Percentiles rank a stretch among this genome's conserved stretches.
Evolutionary conservation across 2,329 filamentous ascomycete genomes (phyloP).

Genomic region (Aspergillus terreus): DNA sequence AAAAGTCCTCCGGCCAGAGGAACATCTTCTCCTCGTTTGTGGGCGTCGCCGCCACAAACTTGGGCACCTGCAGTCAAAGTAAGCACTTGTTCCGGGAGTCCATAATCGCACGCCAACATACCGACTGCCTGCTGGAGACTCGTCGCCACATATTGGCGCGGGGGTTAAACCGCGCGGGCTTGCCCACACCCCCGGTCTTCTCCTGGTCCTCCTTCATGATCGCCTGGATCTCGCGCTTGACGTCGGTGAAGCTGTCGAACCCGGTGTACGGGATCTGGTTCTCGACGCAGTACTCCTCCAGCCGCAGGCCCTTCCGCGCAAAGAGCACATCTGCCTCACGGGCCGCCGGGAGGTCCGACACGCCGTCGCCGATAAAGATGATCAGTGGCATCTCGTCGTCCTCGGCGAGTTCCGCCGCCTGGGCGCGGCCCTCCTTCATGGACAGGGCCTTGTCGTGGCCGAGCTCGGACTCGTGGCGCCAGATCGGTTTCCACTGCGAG

Average conservation of each 20-base stretch:
- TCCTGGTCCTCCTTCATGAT: constrained; percentile 59
- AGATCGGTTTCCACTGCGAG: constrained; percentile 61
- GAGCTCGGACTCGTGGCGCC: constrained; percentile 62
- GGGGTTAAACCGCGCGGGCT: constrained; percentile 62
- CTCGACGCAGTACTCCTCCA: constrained; percentile 65
- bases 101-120: constrained; percentile 27
- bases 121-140: constrained; percentile 55
- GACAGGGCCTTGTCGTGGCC: constrained; percentile 66
- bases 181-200: constrained; percentile 58
- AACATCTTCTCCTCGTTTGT: constrained; percentile 59
- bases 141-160: constrained; percentile 66
- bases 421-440: constrained; percentile 57
- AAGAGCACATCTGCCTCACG: constrained; percentile 66
- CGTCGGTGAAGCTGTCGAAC: constrained; percentile 65
- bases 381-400: constrained; percentile 63
- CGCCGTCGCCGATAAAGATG: constrained; percentile 67
- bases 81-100: constrained; percentile 18
- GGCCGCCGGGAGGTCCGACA: constrained; percentile 64
- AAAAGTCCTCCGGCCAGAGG: constrained; percentile 59
- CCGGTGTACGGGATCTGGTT: constrained; percentile 58
- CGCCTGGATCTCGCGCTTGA: constrained; percentile 57
- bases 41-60: constrained; percentile 51
- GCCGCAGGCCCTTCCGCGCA: constrained; percentile 59
- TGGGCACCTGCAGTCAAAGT: constrained; percentile 33
- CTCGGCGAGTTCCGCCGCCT: constrained; percentile 52